Percentiles rank a stretch among this genome's conserved stretches.
Evolutionary conservation across 257 asterid species (phyloP).

Genomic region (Handroanthus guayacan): DNA sequence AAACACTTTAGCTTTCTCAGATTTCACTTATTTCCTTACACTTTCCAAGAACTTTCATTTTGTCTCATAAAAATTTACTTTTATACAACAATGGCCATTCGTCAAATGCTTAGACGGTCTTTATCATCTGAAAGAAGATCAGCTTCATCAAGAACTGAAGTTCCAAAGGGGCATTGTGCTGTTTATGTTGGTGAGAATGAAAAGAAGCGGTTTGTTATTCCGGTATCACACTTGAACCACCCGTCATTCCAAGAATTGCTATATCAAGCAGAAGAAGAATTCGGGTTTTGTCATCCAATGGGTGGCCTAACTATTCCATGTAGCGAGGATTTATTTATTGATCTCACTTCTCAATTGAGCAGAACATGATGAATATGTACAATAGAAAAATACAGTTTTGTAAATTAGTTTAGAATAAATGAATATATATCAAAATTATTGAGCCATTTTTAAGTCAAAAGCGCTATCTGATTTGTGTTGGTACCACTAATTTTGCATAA

Average conservation of each 20-base stretch:
- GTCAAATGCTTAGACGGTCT: conserved; percentile 33
- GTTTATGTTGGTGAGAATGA: conserved; percentile 42
- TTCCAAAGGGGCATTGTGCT: conserved; percentile 48
- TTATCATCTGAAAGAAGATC: conserved; percentile 38
- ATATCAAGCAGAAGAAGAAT: conserved; percentile 35
- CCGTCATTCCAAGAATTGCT: conserved; percentile 36
- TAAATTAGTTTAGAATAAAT: background rate
- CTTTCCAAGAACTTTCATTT: background rate
- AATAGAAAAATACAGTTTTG: background rate
- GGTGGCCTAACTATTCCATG: conserved; percentile 42
- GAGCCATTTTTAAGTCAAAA: conserved; percentile 12
- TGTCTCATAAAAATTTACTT: background rate
- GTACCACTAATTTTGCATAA: background rate
- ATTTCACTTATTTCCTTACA: background rate
- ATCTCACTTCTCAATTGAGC: conserved; percentile 33
- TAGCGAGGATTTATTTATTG: conserved; percentile 34
- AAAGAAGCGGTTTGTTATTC: conserved; percentile 29
- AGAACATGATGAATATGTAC: conserved; percentile 6
- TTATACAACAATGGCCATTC: conserved; percentile 25
- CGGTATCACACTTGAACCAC: conserved; percentile 32
- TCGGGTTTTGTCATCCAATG: conserved; percentile 41
- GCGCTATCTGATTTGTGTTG: background rate
- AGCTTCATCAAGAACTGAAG: conserved; percentile 23
- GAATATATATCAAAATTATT: background rate
- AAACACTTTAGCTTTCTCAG: background rate